Evolutionary conservation across 2,329 filamentous ascomycete species (phyloP).

Genomic region (Ophiostoma fasciatum): DNA sequence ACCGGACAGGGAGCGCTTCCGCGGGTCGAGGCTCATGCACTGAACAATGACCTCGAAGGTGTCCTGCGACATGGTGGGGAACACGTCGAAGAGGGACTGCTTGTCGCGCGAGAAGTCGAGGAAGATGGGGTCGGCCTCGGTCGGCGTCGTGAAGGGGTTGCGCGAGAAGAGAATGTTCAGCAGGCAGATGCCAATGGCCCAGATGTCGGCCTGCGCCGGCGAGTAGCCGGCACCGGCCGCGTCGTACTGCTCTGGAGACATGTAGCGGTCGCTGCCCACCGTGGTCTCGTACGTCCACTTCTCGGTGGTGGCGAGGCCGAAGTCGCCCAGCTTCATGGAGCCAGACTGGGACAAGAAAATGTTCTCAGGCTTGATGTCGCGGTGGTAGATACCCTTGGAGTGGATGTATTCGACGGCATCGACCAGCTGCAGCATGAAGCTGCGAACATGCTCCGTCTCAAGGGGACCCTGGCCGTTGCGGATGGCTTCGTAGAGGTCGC

Average conservation of each 20-base stretch:
- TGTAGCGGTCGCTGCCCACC: slow-evolving; percentile 95
- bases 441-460: slow-evolving; percentile 90
- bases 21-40: slow-evolving; percentile 82
- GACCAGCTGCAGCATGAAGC: slow-evolving; percentile 92
- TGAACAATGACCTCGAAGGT: slow-evolving; percentile 87
- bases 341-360: slow-evolving; percentile 84
- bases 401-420: slow-evolving; percentile 85
- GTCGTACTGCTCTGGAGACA: slow-evolving; percentile 97
- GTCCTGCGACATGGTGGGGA: slow-evolving; percentile 96
- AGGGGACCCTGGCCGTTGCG: slow-evolving; percentile 74
- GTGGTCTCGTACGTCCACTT: slow-evolving; percentile 84
- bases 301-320: slow-evolving; percentile 81
- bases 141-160: slow-evolving; percentile 88
- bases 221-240: slow-evolving; percentile 78
- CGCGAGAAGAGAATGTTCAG: slow-evolving; percentile 93
- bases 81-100: slow-evolving; percentile 93
- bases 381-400: slow-evolving; percentile 79
- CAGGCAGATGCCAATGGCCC: slow-evolving; percentile 93
- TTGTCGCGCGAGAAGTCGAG: slow-evolving; percentile 86
- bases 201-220: slow-evolving; percentile 84
- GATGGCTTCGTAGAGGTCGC: slow-evolving; percentile 95
- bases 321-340: slow-evolving; percentile 91
- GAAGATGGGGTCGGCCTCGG: slow-evolving; percentile 82
- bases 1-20: slow-evolving; percentile 67
- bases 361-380: slow-evolving; percentile 99